Conservation (phyloP, 2,329 filamentous ascomycete species). For the Leptographium galeiforme region DNA sequence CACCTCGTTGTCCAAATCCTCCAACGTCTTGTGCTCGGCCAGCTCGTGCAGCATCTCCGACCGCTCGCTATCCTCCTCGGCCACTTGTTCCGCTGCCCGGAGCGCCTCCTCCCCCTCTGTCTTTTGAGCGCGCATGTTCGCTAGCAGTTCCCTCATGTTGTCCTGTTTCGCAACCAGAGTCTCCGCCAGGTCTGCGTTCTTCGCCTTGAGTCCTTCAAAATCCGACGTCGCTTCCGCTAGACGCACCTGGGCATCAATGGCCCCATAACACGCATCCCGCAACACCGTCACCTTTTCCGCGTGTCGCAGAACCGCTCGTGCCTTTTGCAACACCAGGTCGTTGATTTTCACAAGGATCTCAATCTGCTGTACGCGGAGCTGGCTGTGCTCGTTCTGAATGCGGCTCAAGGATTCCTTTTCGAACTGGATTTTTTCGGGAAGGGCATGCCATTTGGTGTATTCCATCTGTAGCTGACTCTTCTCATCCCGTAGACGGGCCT, state of each 20-base stretch:
- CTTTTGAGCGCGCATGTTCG: slow-evolving; percentile 6
- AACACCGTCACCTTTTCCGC: slow-evolving; percentile 50
- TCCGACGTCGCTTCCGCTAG: slow-evolving; percentile 77
- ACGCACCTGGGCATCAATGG: slow-evolving; percentile 57
- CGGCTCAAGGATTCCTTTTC: slow-evolving; percentile 21
- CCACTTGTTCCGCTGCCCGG: slow-evolving; percentile 25
- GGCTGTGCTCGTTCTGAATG: slow-evolving; percentile 18
- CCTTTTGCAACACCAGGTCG: slow-evolving; percentile 39
- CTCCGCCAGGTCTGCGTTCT: slow-evolving; percentile 46
- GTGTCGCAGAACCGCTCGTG: slow-evolving; percentile 35
- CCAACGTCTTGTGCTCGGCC: slow-evolving; percentile 35
- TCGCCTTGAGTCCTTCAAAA: slow-evolving; percentile 49
- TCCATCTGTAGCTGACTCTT: slow-evolving; percentile 57
- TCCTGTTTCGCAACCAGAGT: slow-evolving; percentile 32
- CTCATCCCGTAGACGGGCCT: slow-evolving; percentile 41
- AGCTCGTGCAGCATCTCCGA: slow-evolving; percentile 29
- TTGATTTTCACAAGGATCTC: slow-evolving; percentile 30
- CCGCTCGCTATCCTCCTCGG: slow-evolving; percentile 24
- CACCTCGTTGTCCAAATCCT: slow-evolving; percentile 61
- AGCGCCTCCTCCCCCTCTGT: neutral
- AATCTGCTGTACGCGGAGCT: slow-evolving; percentile 18
- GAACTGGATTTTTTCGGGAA: slow-evolving; percentile 53
- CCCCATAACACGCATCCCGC: slow-evolving; percentile 44
- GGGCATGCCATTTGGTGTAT: slow-evolving; percentile 46
- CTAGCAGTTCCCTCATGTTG: slow-evolving; percentile 25